Evolutionary conservation across 768 basidiomycete species (phyloP), one percentile per base, ranked within the genome.

Genomic region (Tulasnella sp.): DNA sequence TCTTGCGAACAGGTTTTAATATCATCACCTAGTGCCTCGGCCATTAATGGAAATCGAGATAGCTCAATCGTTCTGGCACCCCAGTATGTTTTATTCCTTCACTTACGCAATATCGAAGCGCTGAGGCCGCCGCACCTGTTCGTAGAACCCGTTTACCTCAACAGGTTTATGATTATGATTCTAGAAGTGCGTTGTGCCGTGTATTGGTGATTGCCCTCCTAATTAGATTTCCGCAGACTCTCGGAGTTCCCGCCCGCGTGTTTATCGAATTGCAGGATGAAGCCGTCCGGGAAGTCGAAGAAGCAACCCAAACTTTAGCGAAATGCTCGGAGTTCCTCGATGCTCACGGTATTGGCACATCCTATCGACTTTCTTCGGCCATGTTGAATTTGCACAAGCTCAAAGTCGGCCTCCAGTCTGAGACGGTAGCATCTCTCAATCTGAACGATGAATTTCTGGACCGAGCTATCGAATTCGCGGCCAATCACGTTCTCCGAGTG

Each of bases 401-500:
- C 22, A 85, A 83, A 3, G 76, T 90, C 37, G 81, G 83, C 9
- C 40, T 85, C 67, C n/a, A 29, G 14, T 64, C 12, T 82, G 83
- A 38, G 79, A 84, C 14, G 77, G 80, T 0, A 80, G 39, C 11
- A 82, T 83, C 36, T 79, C 82, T 82, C 4, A 52, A 52, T 19
- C 80, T 0, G 80, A 81, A 6, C 14, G 85, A 88, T 79, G 82
- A 83, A 31, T 91, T 91, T 78, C 89, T 89, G 80, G 77, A 83
- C 19, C 85, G 85, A 67, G 84, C 87, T 80, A 82, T 91, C 78
- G 84, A 86, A 38, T 88, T 86, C 78, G 86, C 88, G 0, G 83
- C 87, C 37, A 85, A 91, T 78, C 91, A 92, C 76, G 83, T 90
- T n/a, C 84, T 92, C 8, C 86, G 91, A 45, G 84, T 87, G 68